These are phyloP conservation scores for Dothideomycetidae sp. DNA, from an alignment of 2,329 filamentous ascomycete species.

Conservation along the genomic window DNA sequence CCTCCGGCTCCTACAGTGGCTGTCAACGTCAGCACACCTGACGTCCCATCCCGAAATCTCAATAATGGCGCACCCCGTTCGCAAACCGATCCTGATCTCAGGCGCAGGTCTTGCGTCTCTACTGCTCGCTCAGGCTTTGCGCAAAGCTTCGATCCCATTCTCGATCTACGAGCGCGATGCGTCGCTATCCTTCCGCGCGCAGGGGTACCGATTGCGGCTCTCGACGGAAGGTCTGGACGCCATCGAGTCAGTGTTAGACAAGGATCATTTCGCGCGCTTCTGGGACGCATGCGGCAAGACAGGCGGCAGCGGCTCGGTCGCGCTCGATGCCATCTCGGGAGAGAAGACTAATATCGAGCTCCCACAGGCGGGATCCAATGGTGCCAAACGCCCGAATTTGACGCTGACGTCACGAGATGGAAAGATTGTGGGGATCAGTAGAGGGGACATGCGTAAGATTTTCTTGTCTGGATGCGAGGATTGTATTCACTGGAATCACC, in stretches of 20 bases:
- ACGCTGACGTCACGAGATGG: constrained; percentile 35
- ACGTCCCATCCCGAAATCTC: too few species aligned
- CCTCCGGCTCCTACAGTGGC: too few species aligned
- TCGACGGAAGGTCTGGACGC: constrained; percentile 44
- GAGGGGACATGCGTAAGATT: constrained; percentile 47
- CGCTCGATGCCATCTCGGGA: constrained; percentile 41
- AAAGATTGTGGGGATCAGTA: constrained; percentile 46
- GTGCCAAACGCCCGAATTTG: constrained; percentile 4
- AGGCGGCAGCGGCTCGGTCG: constrained; percentile 38
- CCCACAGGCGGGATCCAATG: neutral
- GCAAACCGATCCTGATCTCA: constrained; percentile 29
- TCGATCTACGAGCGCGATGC: constrained; percentile 31
- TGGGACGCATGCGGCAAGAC: constrained; percentile 48
- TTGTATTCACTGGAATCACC: constrained; percentile 40
- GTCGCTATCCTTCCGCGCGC: constrained; percentile 42
- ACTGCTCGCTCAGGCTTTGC: constrained; percentile 26
- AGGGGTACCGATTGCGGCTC: constrained; percentile 48
- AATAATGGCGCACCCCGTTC: neutral
- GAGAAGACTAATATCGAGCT: constrained; percentile 10
- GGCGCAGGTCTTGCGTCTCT: constrained; percentile 28
- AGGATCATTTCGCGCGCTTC: constrained; percentile 36
- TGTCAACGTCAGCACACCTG: too few species aligned
- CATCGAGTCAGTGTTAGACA: constrained; percentile 42
- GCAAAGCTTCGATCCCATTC: constrained; percentile 25
- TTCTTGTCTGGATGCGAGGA: constrained; percentile 45